Base-by-base conservation (phyloP, 495 filamentous ascomycete species). In the Penicillium paradoxum region DNA sequence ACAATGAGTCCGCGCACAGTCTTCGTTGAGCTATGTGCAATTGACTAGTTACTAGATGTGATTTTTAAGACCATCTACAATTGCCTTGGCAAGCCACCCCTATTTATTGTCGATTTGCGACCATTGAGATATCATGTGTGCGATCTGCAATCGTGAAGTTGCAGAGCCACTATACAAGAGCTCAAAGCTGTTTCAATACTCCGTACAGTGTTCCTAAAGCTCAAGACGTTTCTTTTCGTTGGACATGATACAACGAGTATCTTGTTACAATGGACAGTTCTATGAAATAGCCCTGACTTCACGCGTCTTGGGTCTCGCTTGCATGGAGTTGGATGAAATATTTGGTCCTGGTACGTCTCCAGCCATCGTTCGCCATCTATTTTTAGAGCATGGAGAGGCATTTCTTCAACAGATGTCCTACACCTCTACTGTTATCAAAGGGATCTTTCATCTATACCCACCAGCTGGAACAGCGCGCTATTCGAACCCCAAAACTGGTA, bases 271-370 rank as follows among this genome's bases (percentile, higher is more conserved):
- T 68, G 65, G 58, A 51, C 60, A 1, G n/a, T 72, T 76, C 42
- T 77, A 82, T 59, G 67, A 80, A 41, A 71, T 86, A 13, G 71
- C 71, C 0, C 61, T 67, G 1, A 65, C 77, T 11, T 79, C 79
- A 0, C 51, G 54, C 0, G 72, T 62, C 2, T 61, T 78, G 11
- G 17, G 57, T 22, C 63, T 63, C 0, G 44, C 83, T 0, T 64
- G 67, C 3, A 63, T 34, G 14, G 80, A 83, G 51, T 72, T 80
- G 9, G 73, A 83, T 13, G 30, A 47, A 4, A n/a, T 47, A 0
- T 36, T 47, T 9, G 45, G 45, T 15, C 6, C 30, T 6, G 19
- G 25, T n/a, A n/a, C 30, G 4, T n/a, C 19, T 13, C 27, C 45
- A 25, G 8, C 6, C n/a, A 6, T 17, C n/a, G 19, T 47, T 6